Evolutionary conservation across 192 early-diverging fungal species (phyloP).

Genomic region (Helicostylum pulchrum): DNA sequence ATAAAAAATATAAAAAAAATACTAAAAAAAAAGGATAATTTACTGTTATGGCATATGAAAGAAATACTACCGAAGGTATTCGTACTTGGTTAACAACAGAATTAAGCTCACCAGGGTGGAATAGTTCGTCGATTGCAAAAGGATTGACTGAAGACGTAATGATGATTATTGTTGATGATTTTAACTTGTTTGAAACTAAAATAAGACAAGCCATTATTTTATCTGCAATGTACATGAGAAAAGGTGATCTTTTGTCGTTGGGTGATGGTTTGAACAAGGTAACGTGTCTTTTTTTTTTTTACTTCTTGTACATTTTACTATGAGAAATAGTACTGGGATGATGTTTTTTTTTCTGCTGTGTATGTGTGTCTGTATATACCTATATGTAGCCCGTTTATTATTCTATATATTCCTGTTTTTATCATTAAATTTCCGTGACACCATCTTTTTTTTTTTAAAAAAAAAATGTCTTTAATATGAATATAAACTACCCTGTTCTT

Average conservation of each 20-base stretch:
- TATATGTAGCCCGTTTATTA: background rate
- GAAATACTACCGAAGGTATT: slow-evolving; percentile 16
- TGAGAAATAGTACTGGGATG: background rate
- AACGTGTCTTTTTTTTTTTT: slow-evolving; percentile 3
- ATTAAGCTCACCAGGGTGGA: slow-evolving; percentile 24
- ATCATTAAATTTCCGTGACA: background rate
- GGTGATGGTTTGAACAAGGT: slow-evolving; percentile 25
- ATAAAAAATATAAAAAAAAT: background rate
- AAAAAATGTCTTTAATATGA: background rate
- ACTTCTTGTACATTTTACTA: slow-evolving; percentile 8
- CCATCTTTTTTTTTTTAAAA: background rate
- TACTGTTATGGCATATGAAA: slow-evolving; percentile 18
- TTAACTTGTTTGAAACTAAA: slow-evolving; percentile 15
- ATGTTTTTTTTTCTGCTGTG: background rate
- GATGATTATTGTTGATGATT: slow-evolving; percentile 12
- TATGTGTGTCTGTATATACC: background rate
- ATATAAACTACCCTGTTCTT: no score
- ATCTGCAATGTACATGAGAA: slow-evolving; percentile 22
- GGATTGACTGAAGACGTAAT: slow-evolving; percentile 27
- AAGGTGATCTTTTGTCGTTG: slow-evolving; percentile 16
- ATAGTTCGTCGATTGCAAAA: slow-evolving; percentile 21
- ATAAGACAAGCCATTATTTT: slow-evolving; percentile 31
- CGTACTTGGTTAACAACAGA: slow-evolving; percentile 19
- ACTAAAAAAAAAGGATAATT: background rate
- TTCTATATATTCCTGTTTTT: background rate